Evolutionary conservation across 2,329 filamentous ascomycete genomes (phyloP), one percentile per base, ranked within the genome.

Genomic region (Scolecobasidium constrictum): DNA sequence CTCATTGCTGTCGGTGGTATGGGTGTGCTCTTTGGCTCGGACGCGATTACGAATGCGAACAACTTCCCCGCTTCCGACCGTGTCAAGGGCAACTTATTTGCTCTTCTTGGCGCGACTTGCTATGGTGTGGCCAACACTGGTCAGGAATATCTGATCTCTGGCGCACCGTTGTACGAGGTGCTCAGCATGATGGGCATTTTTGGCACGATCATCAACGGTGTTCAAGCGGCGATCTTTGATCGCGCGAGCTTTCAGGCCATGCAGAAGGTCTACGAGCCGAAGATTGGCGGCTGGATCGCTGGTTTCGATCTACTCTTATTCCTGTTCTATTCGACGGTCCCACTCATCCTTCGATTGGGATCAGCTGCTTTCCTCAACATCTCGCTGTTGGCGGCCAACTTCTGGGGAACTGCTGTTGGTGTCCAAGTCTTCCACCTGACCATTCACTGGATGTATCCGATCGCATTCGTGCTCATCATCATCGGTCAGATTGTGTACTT

Each of bases 321-420:
- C 42, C 65, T 92, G 46, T 98, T 98, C 66, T 98, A 98, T 69
- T 79, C 80, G 5, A 69, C 92, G 3, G 87, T 84, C 0, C 92
- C 92, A 0, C 66, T 96, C 43, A 73, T 98, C 49, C 81, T 96
- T 64, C 85, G 92, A 50, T 83, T 96, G 67, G 83, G 83, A 20
- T 84, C 78, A 13, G 92, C 92, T 3, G 90, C 88, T 16, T 95
- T 98, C 66, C 93, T 95, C 70, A 94, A 98, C 63, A 94, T 96
- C 55, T 90, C 83, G 5, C 69, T 98, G 50, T 71, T 98, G 47
- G 96, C 92, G 2, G 86, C 81, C 53, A 95, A 94, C 65, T 96
- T 96, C 67, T 98, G 92, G 92, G 88, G 87, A 50, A 83, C 94
- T 48, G 83, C 93, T 51, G 90, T 98, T 53, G 92, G 92, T 39